Evolutionary conservation across 202 grass and related monocot genomes (phyloP), one percentile per base, ranked within the genome.

Genomic region (Brachypodium distachyon): DNA sequence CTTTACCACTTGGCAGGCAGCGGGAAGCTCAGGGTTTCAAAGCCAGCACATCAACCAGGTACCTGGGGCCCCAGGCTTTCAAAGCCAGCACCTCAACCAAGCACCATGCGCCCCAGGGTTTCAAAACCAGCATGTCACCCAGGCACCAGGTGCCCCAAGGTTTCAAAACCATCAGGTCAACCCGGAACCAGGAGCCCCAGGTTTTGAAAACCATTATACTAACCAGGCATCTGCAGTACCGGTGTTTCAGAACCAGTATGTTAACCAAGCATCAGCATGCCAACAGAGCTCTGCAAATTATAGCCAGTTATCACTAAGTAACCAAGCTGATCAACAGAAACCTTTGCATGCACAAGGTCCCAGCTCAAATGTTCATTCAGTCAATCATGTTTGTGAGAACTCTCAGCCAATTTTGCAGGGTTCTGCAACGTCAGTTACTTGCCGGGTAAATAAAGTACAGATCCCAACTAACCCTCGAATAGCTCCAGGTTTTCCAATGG

Each of bases 381-480:
- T 67, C 68, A 91, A 87, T 52, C 70, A 85, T 65, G 44, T 80
- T 80, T 83, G 52, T 51, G 73, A 67, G 82, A 78, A 41, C 40
- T 72, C 57, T 61, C 73, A 51, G 61, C 13, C 76, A 82, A 48
- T 47, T 59, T 58, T 70, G 31, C 79, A 87, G 59, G 79, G 68
- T 82, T 66, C 65, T 65, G 40, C 8, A 13, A 66, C 73, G 73
- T 57, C 44, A 28, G 81, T 91, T 77, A 49, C 53, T 39, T 65
- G 27, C 23, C 61, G 81, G 86, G 67, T 91, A 84, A 87, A 71
- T 73, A 93, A 93, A 86, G 52, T 86, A 74, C 94, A 93, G 78
- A 87, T 93, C 32, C 78, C 75, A 75, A 91, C 86, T 74, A 90
- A 93, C 53, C 94, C 94, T 89, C 90, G 63, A 85, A 97, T 97